Evolutionary conservation across 805 yeast genomes (phyloP).

Genomic region (Candida boidinii): DNA sequence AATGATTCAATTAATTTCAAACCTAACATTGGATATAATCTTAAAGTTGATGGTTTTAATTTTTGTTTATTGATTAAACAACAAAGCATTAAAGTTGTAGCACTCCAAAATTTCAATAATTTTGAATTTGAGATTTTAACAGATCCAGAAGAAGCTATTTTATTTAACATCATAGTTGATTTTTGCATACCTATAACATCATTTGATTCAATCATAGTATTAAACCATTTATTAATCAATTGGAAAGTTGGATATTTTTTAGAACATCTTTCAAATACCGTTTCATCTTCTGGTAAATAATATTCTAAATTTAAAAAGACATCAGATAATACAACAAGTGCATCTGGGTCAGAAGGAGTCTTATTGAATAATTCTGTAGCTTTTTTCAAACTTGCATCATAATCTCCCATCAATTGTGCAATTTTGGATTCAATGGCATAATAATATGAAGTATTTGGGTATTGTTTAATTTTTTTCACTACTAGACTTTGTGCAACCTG

Average conservation of each 20-base stretch:
- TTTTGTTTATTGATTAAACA: slow-evolving; percentile 17
- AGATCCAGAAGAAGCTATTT: slow-evolving; percentile 14
- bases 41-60: slow-evolving; percentile 34
- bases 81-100: slow-evolving; percentile 42
- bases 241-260: slow-evolving; percentile 46
- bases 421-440: slow-evolving; percentile 34
- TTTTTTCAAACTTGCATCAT: slow-evolving; percentile 24
- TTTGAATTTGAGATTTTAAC: slow-evolving; percentile 18
- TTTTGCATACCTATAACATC: slow-evolving; percentile 48
- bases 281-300: slow-evolving; percentile 28
- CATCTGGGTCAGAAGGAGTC: slow-evolving; percentile 45
- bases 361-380: slow-evolving; percentile 22
- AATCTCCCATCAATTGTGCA: slow-evolving; percentile 25
- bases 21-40: slow-evolving; percentile 54
- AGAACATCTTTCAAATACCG: slow-evolving; percentile 48
- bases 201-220: slow-evolving; percentile 34
- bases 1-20: slow-evolving; percentile 43
- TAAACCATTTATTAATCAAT: slow-evolving; percentile 49
- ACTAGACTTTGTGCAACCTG: slow-evolving; percentile 43
- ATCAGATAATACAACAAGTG: slow-evolving; percentile 39
- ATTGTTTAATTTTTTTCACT: slow-evolving; percentile 38
- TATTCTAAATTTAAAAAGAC: slow-evolving; percentile 33
- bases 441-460: slow-evolving; percentile 51
- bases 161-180: slow-evolving; percentile 36
- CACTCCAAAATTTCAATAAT: slow-evolving; percentile 41